Percentiles rank a stretch among this genome's conserved stretches.
Evolutionary conservation across 441 rosid species (phyloP).

Genomic region (Arabidopsis lyrata): DNA sequence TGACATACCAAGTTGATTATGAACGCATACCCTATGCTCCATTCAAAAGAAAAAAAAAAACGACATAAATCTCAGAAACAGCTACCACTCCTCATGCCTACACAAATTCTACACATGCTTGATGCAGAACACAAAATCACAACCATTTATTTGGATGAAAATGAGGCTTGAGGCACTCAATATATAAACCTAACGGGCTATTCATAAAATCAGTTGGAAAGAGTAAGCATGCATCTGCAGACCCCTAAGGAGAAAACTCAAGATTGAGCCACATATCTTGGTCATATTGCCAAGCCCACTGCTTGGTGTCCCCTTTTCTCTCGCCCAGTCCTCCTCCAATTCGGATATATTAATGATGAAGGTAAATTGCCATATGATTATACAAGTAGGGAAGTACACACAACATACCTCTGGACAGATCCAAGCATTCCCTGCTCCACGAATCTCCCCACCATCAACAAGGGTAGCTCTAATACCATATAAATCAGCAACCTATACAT

Average conservation of each 20-base stretch:
- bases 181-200: background rate
- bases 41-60: background rate
- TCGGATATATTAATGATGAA: slow-evolving; percentile 18
- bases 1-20: background rate
- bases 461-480: slow-evolving; percentile 99
- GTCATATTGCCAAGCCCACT: slow-evolving; percentile 11
- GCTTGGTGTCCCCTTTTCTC: background rate
- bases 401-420: slow-evolving; percentile 89
- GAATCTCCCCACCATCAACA: slow-evolving; percentile 99
- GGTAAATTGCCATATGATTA: slow-evolving; percentile 7
- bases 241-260: too few relatives aligned
- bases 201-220: slow-evolving; percentile 20
- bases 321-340: slow-evolving; percentile 13
- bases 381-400: slow-evolving; percentile 2
- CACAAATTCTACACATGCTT: too few relatives aligned
- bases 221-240: slow-evolving; percentile 19
- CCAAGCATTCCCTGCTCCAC: slow-evolving; percentile 99
- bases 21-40: slow-evolving; percentile 1
- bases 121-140: slow-evolving; percentile 21
- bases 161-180: slow-evolving; percentile 12
- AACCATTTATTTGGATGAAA: slow-evolving; percentile 13
- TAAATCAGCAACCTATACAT: slow-evolving; percentile 87
- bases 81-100: slow-evolving; percentile 12
- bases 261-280: slow-evolving; percentile 16
- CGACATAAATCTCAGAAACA: slow-evolving; percentile 13